phyloP scores from a whole-genome alignment of 208 protist species.

The Acanthamoeba castellanii region DNA sequence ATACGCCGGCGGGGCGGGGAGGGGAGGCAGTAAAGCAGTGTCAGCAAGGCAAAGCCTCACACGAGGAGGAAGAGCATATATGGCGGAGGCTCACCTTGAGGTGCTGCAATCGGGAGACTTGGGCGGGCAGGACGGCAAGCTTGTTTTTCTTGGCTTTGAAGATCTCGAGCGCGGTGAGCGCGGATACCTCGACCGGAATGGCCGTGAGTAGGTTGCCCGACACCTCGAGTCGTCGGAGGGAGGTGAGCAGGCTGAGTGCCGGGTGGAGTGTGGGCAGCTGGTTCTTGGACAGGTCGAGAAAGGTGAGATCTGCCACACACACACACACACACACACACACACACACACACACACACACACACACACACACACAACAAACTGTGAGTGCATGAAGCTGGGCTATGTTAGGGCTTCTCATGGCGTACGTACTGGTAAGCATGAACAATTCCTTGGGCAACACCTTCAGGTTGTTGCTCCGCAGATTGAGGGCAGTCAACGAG shows the following conservation, averaged over 20 bases:
- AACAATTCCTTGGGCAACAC: constrained; percentile 39
- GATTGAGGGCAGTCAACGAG: constrained; percentile 35
- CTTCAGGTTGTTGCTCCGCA: constrained; percentile 29
- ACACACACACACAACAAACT: no score
- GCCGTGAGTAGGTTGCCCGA: not conserved
- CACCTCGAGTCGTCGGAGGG: constrained; percentile 12
- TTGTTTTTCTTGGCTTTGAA: constrained; percentile 65
- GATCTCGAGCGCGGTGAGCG: constrained; percentile 17
- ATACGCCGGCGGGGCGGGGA: not conserved
- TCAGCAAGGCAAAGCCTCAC: not conserved
- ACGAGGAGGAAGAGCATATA: no score
- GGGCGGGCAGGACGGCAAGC: not conserved
- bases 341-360: no score
- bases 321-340: no score
- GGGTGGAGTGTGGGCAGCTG: constrained; percentile 13
- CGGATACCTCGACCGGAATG: not conserved
- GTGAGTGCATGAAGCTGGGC: no score
- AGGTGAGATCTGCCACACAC: not conserved
- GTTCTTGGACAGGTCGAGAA: constrained; percentile 51
- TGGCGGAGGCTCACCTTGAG: not conserved
- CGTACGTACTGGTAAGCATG: constrained; percentile 20
- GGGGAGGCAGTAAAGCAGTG: not conserved
- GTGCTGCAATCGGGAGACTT: constrained; percentile 24
- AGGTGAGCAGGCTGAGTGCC: not conserved
- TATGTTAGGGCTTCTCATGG: not conserved